Evolutionary conservation across 768 basidiomycete species (phyloP).

Genomic region (Mycena albidolilacea): DNA sequence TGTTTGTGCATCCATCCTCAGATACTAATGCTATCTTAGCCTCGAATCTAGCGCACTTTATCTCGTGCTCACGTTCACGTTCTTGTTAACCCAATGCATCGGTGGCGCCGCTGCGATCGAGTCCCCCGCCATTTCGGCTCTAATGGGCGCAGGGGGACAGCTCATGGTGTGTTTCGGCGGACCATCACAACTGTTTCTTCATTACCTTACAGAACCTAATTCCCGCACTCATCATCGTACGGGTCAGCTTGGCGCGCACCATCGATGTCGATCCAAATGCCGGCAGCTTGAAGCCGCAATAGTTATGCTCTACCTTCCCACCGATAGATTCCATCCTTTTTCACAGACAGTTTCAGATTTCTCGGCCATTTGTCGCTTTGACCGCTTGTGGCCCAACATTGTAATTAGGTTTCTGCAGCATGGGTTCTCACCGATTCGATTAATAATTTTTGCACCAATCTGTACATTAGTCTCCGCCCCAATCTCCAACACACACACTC

Average conservation of each 20-base stretch:
- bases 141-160: neutral
- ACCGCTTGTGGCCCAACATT: too few relatives aligned
- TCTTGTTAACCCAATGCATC: neutral
- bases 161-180: neutral
- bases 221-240: constrained; percentile 10
- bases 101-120: neutral
- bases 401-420: too few relatives aligned
- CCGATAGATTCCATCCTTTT: too few relatives aligned
- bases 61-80: neutral
- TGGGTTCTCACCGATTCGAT: too few relatives aligned
- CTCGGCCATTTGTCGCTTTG: too few relatives aligned
- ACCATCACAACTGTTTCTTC: neutral
- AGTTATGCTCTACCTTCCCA: neutral
- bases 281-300: neutral
- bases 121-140: neutral
- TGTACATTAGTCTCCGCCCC: neutral
- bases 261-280: neutral
- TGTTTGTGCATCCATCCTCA: neutral
- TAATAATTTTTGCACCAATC: neutral
- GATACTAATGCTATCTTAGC: neutral
- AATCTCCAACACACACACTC: neutral
- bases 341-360: too few relatives aligned
- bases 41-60: neutral
- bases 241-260: constrained; percentile 1
- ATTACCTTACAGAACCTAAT: neutral